A percentile compares a stretch with the other conserved stretches of the same genome.
phyloP scores from a whole-genome alignment of 257 asterid genomes.

The Schizonepeta tenuifolia region DNA sequence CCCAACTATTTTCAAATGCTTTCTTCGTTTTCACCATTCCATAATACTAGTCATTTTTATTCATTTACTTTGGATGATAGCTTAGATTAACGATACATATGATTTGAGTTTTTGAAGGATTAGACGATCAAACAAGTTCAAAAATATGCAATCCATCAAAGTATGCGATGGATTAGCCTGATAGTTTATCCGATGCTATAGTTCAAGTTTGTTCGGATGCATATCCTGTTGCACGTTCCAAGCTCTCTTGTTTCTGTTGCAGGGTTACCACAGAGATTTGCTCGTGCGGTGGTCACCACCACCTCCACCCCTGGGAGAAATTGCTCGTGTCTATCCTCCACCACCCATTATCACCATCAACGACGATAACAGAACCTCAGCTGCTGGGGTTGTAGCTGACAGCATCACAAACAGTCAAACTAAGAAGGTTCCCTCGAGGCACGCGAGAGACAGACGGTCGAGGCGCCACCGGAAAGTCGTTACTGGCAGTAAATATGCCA shows the following conservation, averaged over 20 bases:
- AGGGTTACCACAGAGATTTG: conserved; percentile 90
- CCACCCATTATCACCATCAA: conserved; percentile 36
- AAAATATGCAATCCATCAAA: no score
- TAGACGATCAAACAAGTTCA: not conserved
- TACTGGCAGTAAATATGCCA: conserved; percentile 45
- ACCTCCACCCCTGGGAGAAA: conserved; percentile 45
- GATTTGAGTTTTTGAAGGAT: not conserved
- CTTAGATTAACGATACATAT: not conserved
- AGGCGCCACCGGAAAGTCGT: conserved; percentile 67
- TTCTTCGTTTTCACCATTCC: not conserved
- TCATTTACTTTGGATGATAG: not conserved
- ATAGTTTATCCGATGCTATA: no score
- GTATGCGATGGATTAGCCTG: no score
- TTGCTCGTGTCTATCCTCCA: conserved; percentile 47
- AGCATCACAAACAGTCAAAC: conserved; percentile 14
- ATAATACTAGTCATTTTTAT: no score
- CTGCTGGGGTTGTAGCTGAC: conserved; percentile 27
- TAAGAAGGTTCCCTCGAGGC: conserved; percentile 48
- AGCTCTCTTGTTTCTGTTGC: conserved; percentile 13
- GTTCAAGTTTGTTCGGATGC: no score
- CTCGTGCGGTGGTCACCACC: conserved; percentile 62
- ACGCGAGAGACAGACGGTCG: conserved; percentile 59
- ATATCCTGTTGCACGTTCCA: not conserved
- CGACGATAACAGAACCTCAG: conserved; percentile 26
- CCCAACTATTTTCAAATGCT: not conserved